Conservation (phyloP, 192 early-diverging fungal species). For the Helicostylum pulchrum region DNA sequence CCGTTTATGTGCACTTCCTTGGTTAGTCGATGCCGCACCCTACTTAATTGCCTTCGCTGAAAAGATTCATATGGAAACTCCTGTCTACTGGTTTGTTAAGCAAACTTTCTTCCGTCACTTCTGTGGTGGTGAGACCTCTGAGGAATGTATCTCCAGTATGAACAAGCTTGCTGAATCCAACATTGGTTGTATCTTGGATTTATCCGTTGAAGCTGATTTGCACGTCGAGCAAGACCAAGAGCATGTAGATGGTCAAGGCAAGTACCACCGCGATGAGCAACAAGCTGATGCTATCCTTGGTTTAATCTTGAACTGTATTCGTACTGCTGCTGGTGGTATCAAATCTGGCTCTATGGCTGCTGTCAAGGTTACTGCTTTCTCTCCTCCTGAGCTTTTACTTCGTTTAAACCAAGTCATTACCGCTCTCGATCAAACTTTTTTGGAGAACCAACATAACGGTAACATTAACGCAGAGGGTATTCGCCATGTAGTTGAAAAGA, state of each 20-base stretch:
- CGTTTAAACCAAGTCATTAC: slow-evolving; percentile 30
- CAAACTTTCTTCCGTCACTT: slow-evolving; percentile 90
- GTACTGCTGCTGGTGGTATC: slow-evolving; percentile 51
- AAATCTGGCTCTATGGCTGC: slow-evolving; percentile 75
- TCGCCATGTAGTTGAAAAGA: slow-evolving; percentile 2
- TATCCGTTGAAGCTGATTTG: slow-evolving; percentile 86
- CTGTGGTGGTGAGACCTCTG: slow-evolving; percentile 83
- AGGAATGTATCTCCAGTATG: slow-evolving; percentile 82
- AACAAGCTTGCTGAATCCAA: slow-evolving; percentile 53
- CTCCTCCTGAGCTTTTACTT: slow-evolving; percentile 66
- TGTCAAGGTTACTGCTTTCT: slow-evolving; percentile 84
- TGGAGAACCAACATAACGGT: slow-evolving; percentile 35
- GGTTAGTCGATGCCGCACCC: slow-evolving; percentile 58
- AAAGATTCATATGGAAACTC: slow-evolving; percentile 41
- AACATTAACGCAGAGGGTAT: slow-evolving; percentile 6
- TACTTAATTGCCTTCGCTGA: slow-evolving; percentile 53
- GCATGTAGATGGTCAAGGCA: slow-evolving; percentile 38
- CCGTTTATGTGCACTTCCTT: slow-evolving; percentile 56
- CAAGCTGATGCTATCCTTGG: slow-evolving; percentile 61
- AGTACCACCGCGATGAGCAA: slow-evolving; percentile 27
- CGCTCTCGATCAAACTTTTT: slow-evolving; percentile 58
- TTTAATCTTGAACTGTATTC: slow-evolving; percentile 67
- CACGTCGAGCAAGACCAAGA: slow-evolving; percentile 43
- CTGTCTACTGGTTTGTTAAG: slow-evolving; percentile 68
- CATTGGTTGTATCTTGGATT: slow-evolving; percentile 82